Evolutionary conservation across 495 filamentous ascomycete genomes (phyloP), one percentile per base, ranked within the genome.

Genomic region (Penicillium pulvis): DNA sequence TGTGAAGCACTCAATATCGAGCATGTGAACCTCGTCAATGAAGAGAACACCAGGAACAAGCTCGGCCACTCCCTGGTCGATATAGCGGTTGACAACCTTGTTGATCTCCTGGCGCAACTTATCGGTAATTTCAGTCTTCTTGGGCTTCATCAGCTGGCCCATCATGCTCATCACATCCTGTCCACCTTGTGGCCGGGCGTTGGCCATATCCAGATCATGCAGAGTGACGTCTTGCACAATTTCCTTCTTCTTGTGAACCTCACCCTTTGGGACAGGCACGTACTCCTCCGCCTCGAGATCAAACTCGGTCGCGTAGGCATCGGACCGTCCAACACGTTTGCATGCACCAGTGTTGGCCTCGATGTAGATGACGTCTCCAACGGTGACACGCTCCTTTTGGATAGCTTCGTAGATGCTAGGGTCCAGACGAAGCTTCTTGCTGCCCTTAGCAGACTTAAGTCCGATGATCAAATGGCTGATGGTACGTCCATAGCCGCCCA

Each of bases 101-200:
- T 98, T 95, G 78, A 98, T 97, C 78, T 98, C 94, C 53, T 83
- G 80, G 50, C 94, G 85, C 68, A 98, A 77, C 78, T 98, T 98
- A 69, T 98, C 93, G 35, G 93, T 98, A 62, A 98, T 96, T 70
- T 98, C 93, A 11, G 93, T 98, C 83, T 96, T 96, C 81, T 95
- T 94, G 57, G 94, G 94, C 81, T 97, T 97, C 90, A 96, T 96
- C 60, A 98, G 79, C 70, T 98, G 93, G 59, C 93, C 93, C 92
- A 98, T 97, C 94, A 98, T 97, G 73, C 90, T 95, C 93, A 98
- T 97, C 56, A 98, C 93, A 71, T 98, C 94, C 77, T 98, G 94
- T 55, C 94, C 94, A 33, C 94, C 93, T 79, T 97, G 81, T 12
- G 94, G 95, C 57, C 93, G 82, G 11, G 94, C 90, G 65, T 98